phyloP scores from a whole-genome alignment of 441 rosid genomes.

The Corymbia calophylla region DNA sequence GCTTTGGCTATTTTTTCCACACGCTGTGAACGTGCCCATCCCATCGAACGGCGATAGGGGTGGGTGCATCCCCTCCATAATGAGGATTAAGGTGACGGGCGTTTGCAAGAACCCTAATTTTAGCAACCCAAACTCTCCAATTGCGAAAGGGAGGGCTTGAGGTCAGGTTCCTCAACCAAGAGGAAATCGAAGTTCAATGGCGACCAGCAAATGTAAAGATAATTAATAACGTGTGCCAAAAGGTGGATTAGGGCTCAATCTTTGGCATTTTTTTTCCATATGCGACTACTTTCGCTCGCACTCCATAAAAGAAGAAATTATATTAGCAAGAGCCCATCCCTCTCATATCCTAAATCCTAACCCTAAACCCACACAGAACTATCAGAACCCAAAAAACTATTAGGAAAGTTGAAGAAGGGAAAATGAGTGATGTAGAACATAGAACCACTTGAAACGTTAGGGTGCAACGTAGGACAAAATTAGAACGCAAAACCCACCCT shows the following conservation, averaged over 20 bases:
- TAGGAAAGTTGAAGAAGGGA: too few species aligned
- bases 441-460: neutral
- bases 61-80: neutral
- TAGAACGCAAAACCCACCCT: neutral
- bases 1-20: neutral
- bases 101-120: neutral
- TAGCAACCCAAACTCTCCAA: neutral
- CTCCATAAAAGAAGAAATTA: neutral
- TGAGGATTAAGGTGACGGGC: neutral
- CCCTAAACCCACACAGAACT: too few species aligned
- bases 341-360: too few species aligned
- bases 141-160: neutral
- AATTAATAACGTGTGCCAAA: fast-evolving
- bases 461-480: neutral
- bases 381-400: too few species aligned
- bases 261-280: neutral
- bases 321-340: neutral
- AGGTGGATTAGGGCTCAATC: fast-evolving
- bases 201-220: fast-evolving
- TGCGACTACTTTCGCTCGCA: neutral
- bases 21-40: too few species aligned
- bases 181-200: neutral
- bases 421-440: neutral
- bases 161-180: neutral
- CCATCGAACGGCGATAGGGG: neutral